Evolutionary conservation across 768 basidiomycete species (phyloP).

Genomic region (Macrocybe gigantea): DNA sequence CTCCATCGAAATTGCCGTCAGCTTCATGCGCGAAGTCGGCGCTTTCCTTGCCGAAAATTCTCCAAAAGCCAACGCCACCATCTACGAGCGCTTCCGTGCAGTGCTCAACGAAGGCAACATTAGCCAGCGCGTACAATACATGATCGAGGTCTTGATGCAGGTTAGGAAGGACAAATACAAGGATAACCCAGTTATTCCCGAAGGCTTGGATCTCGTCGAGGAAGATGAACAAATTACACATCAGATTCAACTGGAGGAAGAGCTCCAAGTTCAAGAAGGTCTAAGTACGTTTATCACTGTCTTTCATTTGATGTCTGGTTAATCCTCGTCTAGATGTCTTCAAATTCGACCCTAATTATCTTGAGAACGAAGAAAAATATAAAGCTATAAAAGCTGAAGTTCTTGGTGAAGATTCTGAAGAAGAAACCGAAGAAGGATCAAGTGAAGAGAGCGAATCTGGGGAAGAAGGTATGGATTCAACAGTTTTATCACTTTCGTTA

Average conservation of each 20-base stretch:
- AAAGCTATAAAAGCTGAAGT: constrained; percentile 89
- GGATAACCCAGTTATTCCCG: constrained; percentile 92
- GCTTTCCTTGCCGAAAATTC: constrained; percentile 91
- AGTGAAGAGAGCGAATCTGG: constrained; percentile 58
- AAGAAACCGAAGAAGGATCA: constrained; percentile 62
- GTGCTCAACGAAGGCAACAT: constrained; percentile 94
- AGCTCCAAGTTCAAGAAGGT: constrained; percentile 90
- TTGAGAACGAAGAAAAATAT: constrained; percentile 94
- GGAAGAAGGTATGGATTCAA: constrained; percentile 29
- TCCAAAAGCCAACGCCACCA: constrained; percentile 90
- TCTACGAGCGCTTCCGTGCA: constrained; percentile 95
- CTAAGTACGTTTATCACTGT: constrained; percentile 60
- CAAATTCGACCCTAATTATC: constrained; percentile 84
- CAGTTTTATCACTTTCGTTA: background rate
- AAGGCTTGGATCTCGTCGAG: constrained; percentile 93
- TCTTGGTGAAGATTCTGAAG: constrained; percentile 81
- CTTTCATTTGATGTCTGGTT: constrained; percentile 1
- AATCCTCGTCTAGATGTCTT: constrained; percentile 68
- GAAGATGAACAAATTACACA: constrained; percentile 99
- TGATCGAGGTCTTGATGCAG: constrained; percentile 99
- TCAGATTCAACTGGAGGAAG: constrained; percentile 86
- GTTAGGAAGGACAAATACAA: constrained; percentile 99
- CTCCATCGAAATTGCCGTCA: constrained; percentile 97
- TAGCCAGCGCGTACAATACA: constrained; percentile 96
- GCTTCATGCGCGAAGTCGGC: constrained; percentile 96